A percentile compares a stretch with the other conserved stretches of the same genome.
Conservation (phyloP, 2,329 filamentous ascomycete genomes). For the Cercospora sp. region DNA sequence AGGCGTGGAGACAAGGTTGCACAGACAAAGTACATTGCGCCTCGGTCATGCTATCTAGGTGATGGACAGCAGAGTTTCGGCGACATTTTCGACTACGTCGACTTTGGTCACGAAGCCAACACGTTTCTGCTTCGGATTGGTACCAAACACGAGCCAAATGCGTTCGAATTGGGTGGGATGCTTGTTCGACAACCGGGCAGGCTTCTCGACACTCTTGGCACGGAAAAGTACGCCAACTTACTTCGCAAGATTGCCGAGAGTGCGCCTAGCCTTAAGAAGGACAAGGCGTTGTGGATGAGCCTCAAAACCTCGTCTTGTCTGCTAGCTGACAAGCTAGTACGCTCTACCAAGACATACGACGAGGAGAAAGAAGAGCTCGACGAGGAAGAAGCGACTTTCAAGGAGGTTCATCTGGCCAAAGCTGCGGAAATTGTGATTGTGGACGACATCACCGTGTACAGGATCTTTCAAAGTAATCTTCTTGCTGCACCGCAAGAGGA, state of each 20-base stretch:
- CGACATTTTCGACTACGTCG: constrained; percentile 95
- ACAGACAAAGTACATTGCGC: constrained; percentile 60
- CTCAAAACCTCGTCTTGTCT: constrained; percentile 77
- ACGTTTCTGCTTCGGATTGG: constrained; percentile 85
- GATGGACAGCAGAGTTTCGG: constrained; percentile 66
- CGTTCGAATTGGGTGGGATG: constrained; percentile 77
- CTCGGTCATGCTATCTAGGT: constrained; percentile 79
- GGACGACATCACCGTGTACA: constrained; percentile 87
- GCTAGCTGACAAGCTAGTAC: constrained; percentile 77
- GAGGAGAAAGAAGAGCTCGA: constrained; percentile 44
- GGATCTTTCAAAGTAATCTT: constrained; percentile 80
- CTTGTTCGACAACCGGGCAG: constrained; percentile 81
- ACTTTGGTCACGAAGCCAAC: constrained; percentile 87
- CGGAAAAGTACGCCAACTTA: constrained; percentile 83
- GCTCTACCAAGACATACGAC: constrained; percentile 54
- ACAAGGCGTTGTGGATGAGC: constrained; percentile 73
- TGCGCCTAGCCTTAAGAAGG: constrained; percentile 67
- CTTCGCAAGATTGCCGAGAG: constrained; percentile 79
- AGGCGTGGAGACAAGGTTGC: constrained; percentile 29
- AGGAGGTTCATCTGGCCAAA: constrained; percentile 74
- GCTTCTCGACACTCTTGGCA: constrained; percentile 76
- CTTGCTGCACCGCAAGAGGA: constrained; percentile 91
- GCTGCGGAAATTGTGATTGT: constrained; percentile 74
- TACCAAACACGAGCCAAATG: constrained; percentile 87
- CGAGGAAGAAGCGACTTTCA: constrained; percentile 57